phyloP scores from a whole-genome alignment of 169 alveolate species.

The Plasmodium berghei region DNA sequence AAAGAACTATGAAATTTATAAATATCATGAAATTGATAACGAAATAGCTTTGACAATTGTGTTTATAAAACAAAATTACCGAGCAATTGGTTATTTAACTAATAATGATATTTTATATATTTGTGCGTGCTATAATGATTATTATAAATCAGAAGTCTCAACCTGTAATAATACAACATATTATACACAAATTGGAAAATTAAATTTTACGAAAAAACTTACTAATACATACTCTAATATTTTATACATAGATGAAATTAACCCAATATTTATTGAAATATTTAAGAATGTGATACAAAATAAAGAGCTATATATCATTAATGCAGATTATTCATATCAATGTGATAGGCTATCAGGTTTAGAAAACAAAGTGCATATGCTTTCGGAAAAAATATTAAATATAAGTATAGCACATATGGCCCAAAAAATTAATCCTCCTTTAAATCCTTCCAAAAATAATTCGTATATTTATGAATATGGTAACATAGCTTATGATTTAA shows the following conservation, averaged over 20 bases:
- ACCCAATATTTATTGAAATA: not conserved
- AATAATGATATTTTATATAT: constrained; percentile 8
- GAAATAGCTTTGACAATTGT: constrained; percentile 56
- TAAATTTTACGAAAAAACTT: not conserved
- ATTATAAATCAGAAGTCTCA: not conserved
- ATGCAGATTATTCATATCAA: constrained; percentile 29
- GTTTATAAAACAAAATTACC: not conserved
- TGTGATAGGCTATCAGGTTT: constrained; percentile 16
- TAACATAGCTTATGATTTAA: constrained; percentile 8
- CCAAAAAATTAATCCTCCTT: constrained; percentile 19
- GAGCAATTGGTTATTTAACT: too few relatives aligned
- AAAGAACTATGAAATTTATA: constrained; percentile 9
- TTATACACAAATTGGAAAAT: not conserved
- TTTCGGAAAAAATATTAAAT: constrained; percentile 1
- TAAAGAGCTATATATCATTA: constrained; percentile 21
- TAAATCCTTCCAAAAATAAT: not conserved
- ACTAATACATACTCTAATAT: not conserved
- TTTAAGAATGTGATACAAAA: not conserved
- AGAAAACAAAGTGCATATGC: too few relatives aligned
- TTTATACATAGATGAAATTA: constrained; percentile 7
- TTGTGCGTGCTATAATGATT: constrained; percentile 61
- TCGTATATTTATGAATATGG: constrained; percentile 19
- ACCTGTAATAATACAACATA: not conserved
- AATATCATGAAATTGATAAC: constrained; percentile 37
- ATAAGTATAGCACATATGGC: not conserved